Evolutionary conservation across 345 rosid genomes (phyloP), one percentile per base, ranked within the genome.

Genomic region (Eucalyptus shirleyi): DNA sequence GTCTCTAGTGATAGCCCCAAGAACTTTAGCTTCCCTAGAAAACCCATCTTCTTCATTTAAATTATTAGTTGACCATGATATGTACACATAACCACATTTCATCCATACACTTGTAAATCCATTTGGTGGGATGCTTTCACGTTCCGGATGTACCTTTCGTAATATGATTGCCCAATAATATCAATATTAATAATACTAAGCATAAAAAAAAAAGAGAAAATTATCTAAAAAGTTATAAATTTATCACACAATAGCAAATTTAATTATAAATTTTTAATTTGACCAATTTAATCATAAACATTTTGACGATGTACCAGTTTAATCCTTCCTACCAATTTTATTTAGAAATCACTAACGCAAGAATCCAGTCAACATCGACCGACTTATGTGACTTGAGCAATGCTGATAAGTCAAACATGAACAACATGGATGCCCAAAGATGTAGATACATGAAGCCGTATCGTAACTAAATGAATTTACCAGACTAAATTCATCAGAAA

Each of bases 301-400:
- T 77, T 37, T 77, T 40, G 5, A 77, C 0, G 1, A 23, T 0
- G 3, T 40, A 7, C 4, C 6, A 6, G 3, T 40, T 40, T 72
- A 37, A 6, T 72, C 15, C 7, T 19, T 72, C 8, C 4, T 0
- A 40, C 16, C 3, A 77, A 21, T 77, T 21, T 7, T 23, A 26
- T 12, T 4, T 2, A 12, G 12, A 77, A 77, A 40, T 77, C 28
- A 19, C 3, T 12, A 2, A 77, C 4, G 1, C 5, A 7, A 12
- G 6, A 6, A 3, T 72, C 7, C 1, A 2, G 1, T 77, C 16
- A 69, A 9, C 23, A 5, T 9, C 7, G 1, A 1, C 6, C 2
- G 1, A 18, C 26, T 2, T 69, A 34, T 6, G 12, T 18, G 26
- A 2, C 14, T 34, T 69, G 81, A 10, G 21, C 24, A 2, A 5